These are phyloP conservation scores for Trypanosoma melophagium DNA, from an alignment of 208 protist genomes.

Conservation along the genomic window DNA sequence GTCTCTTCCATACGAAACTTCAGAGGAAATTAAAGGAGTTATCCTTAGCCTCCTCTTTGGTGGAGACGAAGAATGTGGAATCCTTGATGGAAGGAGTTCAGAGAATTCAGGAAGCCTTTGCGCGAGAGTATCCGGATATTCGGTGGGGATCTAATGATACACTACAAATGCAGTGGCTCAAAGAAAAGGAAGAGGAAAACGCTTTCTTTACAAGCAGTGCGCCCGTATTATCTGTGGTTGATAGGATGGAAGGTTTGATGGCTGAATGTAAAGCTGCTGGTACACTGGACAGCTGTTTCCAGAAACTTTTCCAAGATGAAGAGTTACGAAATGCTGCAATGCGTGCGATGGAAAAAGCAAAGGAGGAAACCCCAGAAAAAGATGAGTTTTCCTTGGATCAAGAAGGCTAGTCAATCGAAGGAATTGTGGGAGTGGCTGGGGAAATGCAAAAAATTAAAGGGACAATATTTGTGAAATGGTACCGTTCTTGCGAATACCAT, in stretches of 20 bases:
- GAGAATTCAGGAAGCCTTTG: slow-evolving; percentile 46
- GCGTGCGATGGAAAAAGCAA: slow-evolving; percentile 12
- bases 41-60: slow-evolving; percentile 55
- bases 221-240: not conserved
- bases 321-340: slow-evolving; percentile 34
- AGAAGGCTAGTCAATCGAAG: not conserved
- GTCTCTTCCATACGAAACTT: slow-evolving; percentile 93
- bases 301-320: slow-evolving; percentile 51
- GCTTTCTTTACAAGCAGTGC: slow-evolving; percentile 1
- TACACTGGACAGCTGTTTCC: slow-evolving; percentile 39
- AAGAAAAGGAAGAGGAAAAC: slow-evolving; percentile 18
- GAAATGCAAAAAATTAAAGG: not conserved
- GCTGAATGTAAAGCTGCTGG: slow-evolving; percentile 25
- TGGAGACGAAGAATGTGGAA: slow-evolving; percentile 32
- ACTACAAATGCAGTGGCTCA: slow-evolving; percentile 51
- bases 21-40: slow-evolving; percentile 87
- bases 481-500: too few species aligned
- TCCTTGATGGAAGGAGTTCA: slow-evolving; percentile 42
- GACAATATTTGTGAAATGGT: too few species aligned
- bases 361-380: not conserved
- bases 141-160: slow-evolving; percentile 51
- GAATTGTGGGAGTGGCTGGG: not conserved
- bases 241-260: slow-evolving; percentile 4
- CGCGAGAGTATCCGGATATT: slow-evolving; percentile 26
- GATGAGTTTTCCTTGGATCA: not conserved